Percentiles rank a stretch among this genome's conserved stretches.
Evolutionary conservation across 2,329 filamentous ascomycete species (phyloP).

Genomic region (Aspergillus flavus): DNA sequence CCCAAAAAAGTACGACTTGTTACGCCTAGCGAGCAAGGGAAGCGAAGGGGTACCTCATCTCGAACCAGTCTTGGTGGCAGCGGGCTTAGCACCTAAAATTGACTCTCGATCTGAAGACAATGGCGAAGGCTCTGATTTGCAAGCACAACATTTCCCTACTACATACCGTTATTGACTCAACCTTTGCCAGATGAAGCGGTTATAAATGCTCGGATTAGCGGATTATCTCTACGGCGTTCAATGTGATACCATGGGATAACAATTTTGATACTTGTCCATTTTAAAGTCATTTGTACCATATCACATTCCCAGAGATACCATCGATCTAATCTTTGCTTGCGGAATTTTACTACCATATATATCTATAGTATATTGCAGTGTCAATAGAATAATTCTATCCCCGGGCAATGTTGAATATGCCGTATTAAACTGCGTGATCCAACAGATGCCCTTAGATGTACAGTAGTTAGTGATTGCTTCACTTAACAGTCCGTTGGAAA

Average conservation of each 20-base stretch:
- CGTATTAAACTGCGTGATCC: not conserved
- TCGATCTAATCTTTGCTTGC: not conserved
- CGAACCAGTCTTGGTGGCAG: conserved; percentile 24
- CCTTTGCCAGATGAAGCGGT: not conserved
- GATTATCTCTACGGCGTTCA: not conserved
- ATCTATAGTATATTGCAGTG: not conserved
- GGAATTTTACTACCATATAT: not conserved
- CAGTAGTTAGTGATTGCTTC: not conserved
- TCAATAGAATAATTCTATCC: not conserved
- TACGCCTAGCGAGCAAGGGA: conserved; percentile 46
- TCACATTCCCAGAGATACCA: not conserved
- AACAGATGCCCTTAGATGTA: not conserved
- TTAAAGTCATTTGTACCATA: not conserved
- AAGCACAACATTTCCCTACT: not conserved
- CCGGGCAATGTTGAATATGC: not conserved
- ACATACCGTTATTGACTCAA: not conserved
- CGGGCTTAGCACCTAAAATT: conserved; percentile 11
- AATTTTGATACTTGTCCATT: not conserved
- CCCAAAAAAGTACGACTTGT: conserved; percentile 50
- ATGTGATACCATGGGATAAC: not conserved
- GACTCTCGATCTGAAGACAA: not conserved
- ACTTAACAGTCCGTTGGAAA: not conserved
- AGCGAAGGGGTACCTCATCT: conserved; percentile 24
- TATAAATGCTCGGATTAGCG: not conserved
- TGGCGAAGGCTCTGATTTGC: not conserved